Percentiles rank a stretch among this genome's conserved stretches.
phyloP scores from a whole-genome alignment of 1,139 yeast species.

The Candida sp. region DNA sequence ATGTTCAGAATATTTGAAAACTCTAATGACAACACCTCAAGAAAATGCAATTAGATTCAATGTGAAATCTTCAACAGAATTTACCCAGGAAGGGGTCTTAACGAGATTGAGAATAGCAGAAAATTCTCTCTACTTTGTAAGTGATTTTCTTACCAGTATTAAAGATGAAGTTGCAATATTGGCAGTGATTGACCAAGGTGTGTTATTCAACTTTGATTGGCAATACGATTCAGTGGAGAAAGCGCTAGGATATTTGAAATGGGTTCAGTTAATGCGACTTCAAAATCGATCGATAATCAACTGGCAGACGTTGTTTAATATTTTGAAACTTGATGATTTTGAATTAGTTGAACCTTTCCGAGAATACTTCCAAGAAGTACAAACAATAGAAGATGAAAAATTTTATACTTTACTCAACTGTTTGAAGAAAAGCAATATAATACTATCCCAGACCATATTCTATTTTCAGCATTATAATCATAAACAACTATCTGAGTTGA shows the following conservation, averaged over 20 bases:
- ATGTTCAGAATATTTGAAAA: conserved; percentile 10
- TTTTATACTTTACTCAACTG: conserved; percentile 20
- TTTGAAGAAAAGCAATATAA: conserved; percentile 24
- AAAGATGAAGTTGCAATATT: not conserved
- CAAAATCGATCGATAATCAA: not conserved
- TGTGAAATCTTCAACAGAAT: not conserved
- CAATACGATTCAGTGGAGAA: conserved; percentile 24
- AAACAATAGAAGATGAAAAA: conserved; percentile 12
- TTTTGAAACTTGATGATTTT: conserved; percentile 12
- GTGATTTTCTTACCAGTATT: not conserved
- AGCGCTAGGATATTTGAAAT: conserved; percentile 30
- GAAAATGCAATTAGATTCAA: not conserved
- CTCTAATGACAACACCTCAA: conserved; percentile 6
- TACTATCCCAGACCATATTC: conserved; percentile 32
- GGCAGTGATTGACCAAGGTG: not conserved
- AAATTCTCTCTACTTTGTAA: not conserved
- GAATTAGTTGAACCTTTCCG: conserved; percentile 19
- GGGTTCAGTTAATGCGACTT: not conserved
- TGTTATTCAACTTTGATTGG: conserved; percentile 20
- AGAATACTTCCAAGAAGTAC: conserved; percentile 14
- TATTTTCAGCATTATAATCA: conserved; percentile 11
- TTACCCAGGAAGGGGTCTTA: conserved; percentile 15
- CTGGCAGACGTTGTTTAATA: conserved; percentile 18
- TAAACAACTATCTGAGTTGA: conserved; percentile 10
- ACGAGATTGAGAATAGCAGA: not conserved